These are phyloP conservation scores for Ochetophila trinervis DNA, from an alignment of 306 rosid species.

Conservation along the genomic window DNA sequence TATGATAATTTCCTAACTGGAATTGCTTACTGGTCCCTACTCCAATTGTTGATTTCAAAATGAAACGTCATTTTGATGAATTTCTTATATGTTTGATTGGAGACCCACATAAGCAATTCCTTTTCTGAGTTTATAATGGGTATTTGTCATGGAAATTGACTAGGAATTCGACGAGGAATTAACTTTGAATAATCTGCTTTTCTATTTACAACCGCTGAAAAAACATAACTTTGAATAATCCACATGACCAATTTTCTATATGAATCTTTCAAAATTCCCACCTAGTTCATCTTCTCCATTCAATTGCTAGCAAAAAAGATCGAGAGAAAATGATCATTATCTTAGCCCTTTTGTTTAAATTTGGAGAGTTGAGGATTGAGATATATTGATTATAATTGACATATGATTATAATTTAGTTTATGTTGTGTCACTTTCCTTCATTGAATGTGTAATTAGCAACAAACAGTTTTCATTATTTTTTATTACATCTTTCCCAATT, in stretches of 20 bases:
- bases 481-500: background rate
- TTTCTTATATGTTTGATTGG: constrained; percentile 13
- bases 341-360: too few species aligned
- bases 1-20: constrained; percentile 5
- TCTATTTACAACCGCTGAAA: too few species aligned
- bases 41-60: constrained; percentile 4
- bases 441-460: background rate
- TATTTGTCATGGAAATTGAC: constrained; percentile 15
- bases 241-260: background rate
- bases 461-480: background rate
- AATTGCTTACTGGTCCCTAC: constrained; percentile 20
- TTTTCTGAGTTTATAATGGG: constrained; percentile 24
- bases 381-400: too few species aligned
- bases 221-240: background rate
- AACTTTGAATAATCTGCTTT: background rate
- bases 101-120: background rate
- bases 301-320: too few species aligned
- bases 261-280: background rate
- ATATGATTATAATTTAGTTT: too few species aligned
- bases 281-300: background rate
- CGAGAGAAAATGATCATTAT: too few species aligned
- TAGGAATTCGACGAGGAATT: background rate
- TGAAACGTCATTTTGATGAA: background rate
- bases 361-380: too few species aligned
- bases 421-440: background rate